These are phyloP conservation scores for Kalaharituber pfeilii DNA, from an alignment of 2,329 filamentous ascomycete genomes.

Conservation along the genomic window DNA sequence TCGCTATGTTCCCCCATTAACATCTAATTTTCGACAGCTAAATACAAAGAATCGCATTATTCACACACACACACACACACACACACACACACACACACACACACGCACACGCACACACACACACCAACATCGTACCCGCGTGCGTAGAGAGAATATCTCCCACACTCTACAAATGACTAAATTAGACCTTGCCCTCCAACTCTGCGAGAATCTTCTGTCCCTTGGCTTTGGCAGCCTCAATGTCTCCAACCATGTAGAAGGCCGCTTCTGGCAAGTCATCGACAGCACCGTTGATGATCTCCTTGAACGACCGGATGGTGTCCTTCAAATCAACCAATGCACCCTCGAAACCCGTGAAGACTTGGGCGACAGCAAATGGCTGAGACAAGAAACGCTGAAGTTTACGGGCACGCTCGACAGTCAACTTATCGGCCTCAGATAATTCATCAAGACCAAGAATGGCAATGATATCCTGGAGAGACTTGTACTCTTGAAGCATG, in stretches of 20 bases:
- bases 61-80: no score
- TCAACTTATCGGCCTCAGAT: slow-evolving; percentile 98
- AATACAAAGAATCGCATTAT: not conserved
- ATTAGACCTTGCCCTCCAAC: slow-evolving; percentile 39
- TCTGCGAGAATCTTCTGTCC: slow-evolving; percentile 99
- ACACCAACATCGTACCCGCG: no score
- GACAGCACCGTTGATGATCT: slow-evolving; percentile 85
- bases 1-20: no score
- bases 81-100: no score
- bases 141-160: no score
- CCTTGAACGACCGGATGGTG: slow-evolving; percentile 94
- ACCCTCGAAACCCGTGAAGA: slow-evolving; percentile 70
- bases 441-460: slow-evolving; percentile 99
- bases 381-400: slow-evolving; percentile 99
- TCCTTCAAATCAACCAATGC: slow-evolving; percentile 96
- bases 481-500: slow-evolving; percentile 99
- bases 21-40: not conserved
- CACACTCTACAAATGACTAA: not conserved
- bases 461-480: slow-evolving; percentile 99
- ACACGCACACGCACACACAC: no score
- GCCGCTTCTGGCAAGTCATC: slow-evolving; percentile 86
- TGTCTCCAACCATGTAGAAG: slow-evolving; percentile 89
- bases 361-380: slow-evolving; percentile 81
- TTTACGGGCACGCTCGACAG: slow-evolving; percentile 99
- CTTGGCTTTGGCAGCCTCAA: slow-evolving; percentile 83